Percentiles rank a stretch among this genome's conserved stretches.
phyloP scores from a whole-genome alignment of 2,329 filamentous ascomycete species.

The Trichoderma breve region DNA sequence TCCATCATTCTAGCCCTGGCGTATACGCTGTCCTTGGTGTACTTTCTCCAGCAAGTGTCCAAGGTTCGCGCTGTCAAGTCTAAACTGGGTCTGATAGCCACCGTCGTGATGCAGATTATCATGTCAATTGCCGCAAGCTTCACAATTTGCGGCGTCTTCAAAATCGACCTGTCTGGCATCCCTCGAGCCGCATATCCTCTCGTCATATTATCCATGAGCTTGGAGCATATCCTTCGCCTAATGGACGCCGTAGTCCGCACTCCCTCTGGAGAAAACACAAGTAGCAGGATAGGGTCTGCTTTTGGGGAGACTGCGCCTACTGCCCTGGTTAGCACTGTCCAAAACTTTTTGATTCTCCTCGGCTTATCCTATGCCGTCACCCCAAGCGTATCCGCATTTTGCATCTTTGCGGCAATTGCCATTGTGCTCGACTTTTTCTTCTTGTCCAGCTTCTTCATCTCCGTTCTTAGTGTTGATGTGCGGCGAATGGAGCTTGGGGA shows the following conservation, averaged over 20 bases:
- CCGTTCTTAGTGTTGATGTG: conserved; percentile 77
- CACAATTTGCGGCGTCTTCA: conserved; percentile 72
- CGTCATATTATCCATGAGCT: conserved; percentile 71
- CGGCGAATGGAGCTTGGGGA: conserved; percentile 73
- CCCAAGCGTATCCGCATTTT: conserved; percentile 71
- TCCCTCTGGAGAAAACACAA: conserved; percentile 65
- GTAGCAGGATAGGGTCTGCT: conserved; percentile 68
- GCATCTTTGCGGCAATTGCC: conserved; percentile 71
- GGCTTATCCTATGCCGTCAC: conserved; percentile 65
- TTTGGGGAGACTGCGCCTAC: conserved; percentile 71
- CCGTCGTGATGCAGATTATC: conserved; percentile 66
- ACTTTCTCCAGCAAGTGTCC: conserved; percentile 65
- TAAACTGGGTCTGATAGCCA: conserved; percentile 67
- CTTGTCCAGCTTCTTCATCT: conserved; percentile 75
- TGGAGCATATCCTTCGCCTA: conserved; percentile 75
- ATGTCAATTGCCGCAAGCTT: conserved; percentile 77
- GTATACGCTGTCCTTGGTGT: conserved; percentile 62
- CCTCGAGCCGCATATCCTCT: conserved; percentile 73
- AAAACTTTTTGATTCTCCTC: conserved; percentile 67
- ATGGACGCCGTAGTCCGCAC: conserved; percentile 76
- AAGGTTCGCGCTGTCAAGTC: conserved; percentile 75
- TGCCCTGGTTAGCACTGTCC: conserved; percentile 63
- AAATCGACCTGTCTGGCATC: conserved; percentile 72
- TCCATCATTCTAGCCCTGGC: conserved; percentile 61
- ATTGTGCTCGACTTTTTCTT: conserved; percentile 76